Conservation (phyloP, 805 yeast genomes). For the Saturnispora quitensis region DNA sequence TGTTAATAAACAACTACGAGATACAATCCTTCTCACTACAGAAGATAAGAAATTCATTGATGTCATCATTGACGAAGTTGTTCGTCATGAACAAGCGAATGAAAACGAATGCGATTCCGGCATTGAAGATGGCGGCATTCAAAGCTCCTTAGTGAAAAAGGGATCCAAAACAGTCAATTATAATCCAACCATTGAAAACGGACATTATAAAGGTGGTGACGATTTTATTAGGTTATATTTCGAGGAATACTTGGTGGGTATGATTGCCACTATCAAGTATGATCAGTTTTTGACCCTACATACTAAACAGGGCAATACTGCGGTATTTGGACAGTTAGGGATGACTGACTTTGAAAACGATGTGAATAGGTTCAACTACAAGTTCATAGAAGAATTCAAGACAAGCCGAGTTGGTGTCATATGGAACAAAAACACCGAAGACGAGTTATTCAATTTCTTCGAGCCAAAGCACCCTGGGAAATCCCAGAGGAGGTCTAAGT, state of each 20-base stretch:
- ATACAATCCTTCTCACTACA: constrained; percentile 37
- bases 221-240: constrained; percentile 82
- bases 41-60: constrained; percentile 74
- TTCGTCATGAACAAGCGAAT: constrained; percentile 20
- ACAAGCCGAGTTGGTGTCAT: constrained; percentile 43
- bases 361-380: constrained; percentile 19
- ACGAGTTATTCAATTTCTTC: constrained; percentile 46
- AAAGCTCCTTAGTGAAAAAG: neutral
- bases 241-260: constrained; percentile 79
- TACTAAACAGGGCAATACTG: neutral
- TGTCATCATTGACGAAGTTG: constrained; percentile 42
- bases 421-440: constrained; percentile 52
- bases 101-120: constrained; percentile 1
- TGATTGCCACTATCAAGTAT: constrained; percentile 65
- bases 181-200: constrained; percentile 33
- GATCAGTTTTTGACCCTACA: constrained; percentile 38
- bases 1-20: constrained; percentile 34
- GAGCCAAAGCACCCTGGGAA: constrained; percentile 26
- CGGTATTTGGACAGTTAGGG: constrained; percentile 12
- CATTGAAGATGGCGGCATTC: constrained; percentile 25
- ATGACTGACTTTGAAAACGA: constrained; percentile 17
- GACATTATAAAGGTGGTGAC: constrained; percentile 57
- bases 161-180: constrained; percentile 20
- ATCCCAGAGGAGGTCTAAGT: neutral
- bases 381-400: constrained; percentile 46